Percentiles rank a stretch among this genome's conserved stretches.
Evolutionary conservation across 148 eudicot genomes (phyloP).

Genomic region (Persicaria maculosa): DNA sequence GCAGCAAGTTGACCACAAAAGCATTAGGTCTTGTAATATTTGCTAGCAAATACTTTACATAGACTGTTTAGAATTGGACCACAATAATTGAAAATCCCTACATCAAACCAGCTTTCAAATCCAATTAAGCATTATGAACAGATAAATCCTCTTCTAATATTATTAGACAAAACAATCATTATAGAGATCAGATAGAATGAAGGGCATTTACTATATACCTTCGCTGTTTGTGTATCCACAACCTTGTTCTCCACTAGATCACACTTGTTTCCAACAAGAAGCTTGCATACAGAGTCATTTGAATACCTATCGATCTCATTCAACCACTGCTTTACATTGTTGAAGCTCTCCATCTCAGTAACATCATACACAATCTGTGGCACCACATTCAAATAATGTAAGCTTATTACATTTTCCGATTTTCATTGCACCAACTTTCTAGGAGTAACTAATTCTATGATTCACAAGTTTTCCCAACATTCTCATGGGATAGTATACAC

Average conservation of each 20-base stretch:
- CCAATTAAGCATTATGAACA: background rate
- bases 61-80: background rate
- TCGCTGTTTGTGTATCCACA: conserved; percentile 66
- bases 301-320: conserved; percentile 93
- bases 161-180: background rate
- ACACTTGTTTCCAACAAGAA: conserved; percentile 91
- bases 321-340: conserved; percentile 96
- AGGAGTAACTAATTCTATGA: background rate
- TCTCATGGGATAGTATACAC: background rate
- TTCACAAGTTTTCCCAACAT: background rate
- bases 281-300: conserved; percentile 86
- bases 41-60: background rate
- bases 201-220: conserved; percentile 46
- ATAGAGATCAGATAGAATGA: background rate
- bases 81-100: background rate
- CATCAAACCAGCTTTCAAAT: background rate
- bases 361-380: conserved; percentile 88
- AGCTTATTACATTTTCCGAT: background rate
- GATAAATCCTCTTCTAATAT: background rate
- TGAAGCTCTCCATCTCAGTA: conserved; percentile 98
- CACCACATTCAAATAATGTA: conserved; percentile 4
- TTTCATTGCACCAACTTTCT: background rate
- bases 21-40: background rate
- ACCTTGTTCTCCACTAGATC: conserved; percentile 87
- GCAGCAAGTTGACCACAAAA: background rate